Evolutionary conservation across 1,139 yeast genomes (phyloP), one percentile per base, ranked within the genome.

Genomic region (Hansenula sp.): DNA sequence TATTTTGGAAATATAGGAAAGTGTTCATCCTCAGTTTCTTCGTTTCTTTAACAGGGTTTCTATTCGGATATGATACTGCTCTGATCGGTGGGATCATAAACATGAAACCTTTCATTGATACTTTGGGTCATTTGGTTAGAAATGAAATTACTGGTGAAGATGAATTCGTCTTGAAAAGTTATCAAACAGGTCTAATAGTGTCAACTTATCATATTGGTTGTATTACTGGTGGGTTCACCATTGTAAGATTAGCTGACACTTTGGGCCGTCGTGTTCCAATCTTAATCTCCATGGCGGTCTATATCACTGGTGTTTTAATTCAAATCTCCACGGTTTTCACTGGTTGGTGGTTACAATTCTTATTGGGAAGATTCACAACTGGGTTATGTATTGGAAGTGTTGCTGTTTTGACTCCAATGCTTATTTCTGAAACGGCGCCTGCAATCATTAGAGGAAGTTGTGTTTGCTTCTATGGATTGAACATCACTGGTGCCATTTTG

Each of bases 371-470:
- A 70, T 64, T 72, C 41, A 62, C 76, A 51, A 73, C 74, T 45
- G 83, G 83, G 39, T 59, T 79, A 47, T 84, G 83, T 55, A 82
- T 83, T 44, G 90, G 90, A 50, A 72, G 72, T 38, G 74, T 80
- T 38, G 73, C 87, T 12, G 84, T 82, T 25, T 65, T 80, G 41
- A 74, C 76, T 40, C 85, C 87, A 37, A 68, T 82, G 67, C 81
- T 81, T 63, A 80, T 81, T 62, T 71, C 84, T 40, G 90, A 83
- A 65, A 73, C 81, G 49, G 75, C 89, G 18, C 89, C 89, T 46
- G 79, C 74, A 57, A 70, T 71, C 41, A 67, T 81, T 47, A 76
- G 90, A 67, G 90, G 90, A 57, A 72, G 85, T 16, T 65, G 62
- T 66, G 86, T 82, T 40, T 73, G 80, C 38, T 74, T 84, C 52